Conservation (phyloP, 345 rosid genomes). For the Brassica nigra region DNA sequence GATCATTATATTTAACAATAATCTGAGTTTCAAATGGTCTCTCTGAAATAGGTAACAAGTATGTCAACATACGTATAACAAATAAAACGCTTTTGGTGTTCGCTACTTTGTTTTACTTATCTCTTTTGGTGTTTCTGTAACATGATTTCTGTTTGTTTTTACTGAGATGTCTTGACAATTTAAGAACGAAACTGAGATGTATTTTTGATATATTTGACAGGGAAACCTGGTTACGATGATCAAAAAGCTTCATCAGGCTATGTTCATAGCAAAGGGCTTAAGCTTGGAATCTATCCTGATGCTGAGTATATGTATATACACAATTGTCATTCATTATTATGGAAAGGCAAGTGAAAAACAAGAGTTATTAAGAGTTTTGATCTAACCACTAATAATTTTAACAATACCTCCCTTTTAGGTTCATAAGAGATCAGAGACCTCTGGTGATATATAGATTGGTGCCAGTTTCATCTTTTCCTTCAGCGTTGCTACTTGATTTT, state of each 20-base stretch:
- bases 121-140: background rate
- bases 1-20: too few species aligned
- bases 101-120: background rate
- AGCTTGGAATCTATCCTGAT: too few species aligned
- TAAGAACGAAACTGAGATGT: background rate
- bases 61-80: background rate
- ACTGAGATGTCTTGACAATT: background rate
- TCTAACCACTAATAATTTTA: background rate
- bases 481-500: background rate
- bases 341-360: background rate
- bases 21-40: background rate
- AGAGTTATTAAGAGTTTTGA: background rate
- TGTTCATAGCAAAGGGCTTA: too few species aligned
- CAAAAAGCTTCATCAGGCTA: too few species aligned
- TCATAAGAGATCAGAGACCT: background rate
- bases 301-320: background rate
- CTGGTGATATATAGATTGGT: background rate
- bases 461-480: background rate
- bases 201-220: background rate
- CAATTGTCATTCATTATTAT: background rate
- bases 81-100: background rate
- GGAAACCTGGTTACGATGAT: background rate
- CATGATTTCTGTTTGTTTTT: too few species aligned
- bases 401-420: background rate
- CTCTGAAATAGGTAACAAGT: background rate